Percentiles rank a stretch among this genome's conserved stretches.
phyloP scores from a whole-genome alignment of 371 early-diverging fungal species.

The Aphelidium insulamus region DNA sequence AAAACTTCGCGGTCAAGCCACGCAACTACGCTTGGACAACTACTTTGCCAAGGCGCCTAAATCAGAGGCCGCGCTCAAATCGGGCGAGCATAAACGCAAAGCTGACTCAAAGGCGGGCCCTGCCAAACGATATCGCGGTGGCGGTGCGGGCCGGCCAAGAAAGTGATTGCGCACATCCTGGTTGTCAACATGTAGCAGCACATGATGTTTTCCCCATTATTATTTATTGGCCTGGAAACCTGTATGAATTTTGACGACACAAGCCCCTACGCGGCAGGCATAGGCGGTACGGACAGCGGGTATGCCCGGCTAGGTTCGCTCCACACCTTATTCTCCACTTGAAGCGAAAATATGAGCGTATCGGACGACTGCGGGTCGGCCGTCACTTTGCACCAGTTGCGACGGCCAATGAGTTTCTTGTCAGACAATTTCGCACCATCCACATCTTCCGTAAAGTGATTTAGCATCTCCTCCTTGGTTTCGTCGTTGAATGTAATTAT shows the following conservation, averaged over 20 bases:
- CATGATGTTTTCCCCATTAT: too few species aligned
- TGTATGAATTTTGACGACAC: too few species aligned
- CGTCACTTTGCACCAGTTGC: too few species aligned
- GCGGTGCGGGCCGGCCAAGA: neutral
- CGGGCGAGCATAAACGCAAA: neutral
- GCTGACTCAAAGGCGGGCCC: neutral
- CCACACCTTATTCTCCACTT: too few species aligned
- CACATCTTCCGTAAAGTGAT: constrained; percentile 1
- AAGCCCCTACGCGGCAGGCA: too few species aligned
- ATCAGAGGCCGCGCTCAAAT: too few species aligned
- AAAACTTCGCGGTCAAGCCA: constrained; percentile 43
- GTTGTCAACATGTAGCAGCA: too few species aligned
- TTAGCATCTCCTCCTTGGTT: constrained; percentile 1
- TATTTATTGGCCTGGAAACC: too few species aligned
- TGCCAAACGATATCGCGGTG: neutral
- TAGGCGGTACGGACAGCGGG: too few species aligned
- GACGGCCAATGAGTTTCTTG: constrained; percentile 1
- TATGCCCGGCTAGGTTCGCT: too few species aligned
- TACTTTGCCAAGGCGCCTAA: constrained; percentile 51
- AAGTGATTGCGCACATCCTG: neutral
- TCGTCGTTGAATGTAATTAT: constrained; percentile 3
- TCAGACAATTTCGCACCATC: constrained; percentile 8
- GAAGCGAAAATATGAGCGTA: too few species aligned
- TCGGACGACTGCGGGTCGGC: too few species aligned
- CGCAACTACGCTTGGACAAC: constrained; percentile 73